Conservation (phyloP, 306 rosid species). For the Cucumis melo region DNA sequence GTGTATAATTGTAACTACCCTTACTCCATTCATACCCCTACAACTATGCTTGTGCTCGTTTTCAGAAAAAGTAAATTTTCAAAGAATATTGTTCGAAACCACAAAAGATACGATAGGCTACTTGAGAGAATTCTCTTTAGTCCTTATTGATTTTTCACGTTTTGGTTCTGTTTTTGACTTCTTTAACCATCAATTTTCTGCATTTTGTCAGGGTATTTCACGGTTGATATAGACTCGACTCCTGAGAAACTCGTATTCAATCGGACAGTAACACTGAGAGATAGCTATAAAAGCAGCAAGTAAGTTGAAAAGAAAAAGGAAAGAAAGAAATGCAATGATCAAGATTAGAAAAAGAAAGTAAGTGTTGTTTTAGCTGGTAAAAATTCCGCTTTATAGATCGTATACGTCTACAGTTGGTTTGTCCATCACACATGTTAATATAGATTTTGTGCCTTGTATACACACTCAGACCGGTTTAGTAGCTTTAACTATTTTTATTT, state of each 20-base stretch:
- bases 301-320: conserved; percentile 14
- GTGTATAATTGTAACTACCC: too few species aligned
- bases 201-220: conserved; percentile 63
- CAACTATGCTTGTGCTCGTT: too few species aligned
- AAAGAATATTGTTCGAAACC: too few species aligned
- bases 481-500: background rate
- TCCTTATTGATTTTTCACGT: background rate
- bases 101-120: background rate
- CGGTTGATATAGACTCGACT: conserved; percentile 69
- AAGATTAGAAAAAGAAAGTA: background rate
- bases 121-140: background rate
- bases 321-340: background rate
- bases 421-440: background rate
- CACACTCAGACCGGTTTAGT: background rate
- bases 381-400: background rate
- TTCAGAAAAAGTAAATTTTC: too few species aligned
- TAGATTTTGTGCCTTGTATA: background rate
- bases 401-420: background rate
- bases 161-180: background rate
- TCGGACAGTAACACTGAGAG: conserved; percentile 74
- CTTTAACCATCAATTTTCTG: background rate
- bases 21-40: too few species aligned
- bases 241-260: conserved; percentile 74
- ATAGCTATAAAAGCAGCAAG: conserved; percentile 64
- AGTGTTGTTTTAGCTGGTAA: background rate